Percentiles rank a stretch among this genome's conserved stretches.
Conservation (phyloP, 2,329 filamentous ascomycete genomes). For the Trichoderma koningii region DNA sequence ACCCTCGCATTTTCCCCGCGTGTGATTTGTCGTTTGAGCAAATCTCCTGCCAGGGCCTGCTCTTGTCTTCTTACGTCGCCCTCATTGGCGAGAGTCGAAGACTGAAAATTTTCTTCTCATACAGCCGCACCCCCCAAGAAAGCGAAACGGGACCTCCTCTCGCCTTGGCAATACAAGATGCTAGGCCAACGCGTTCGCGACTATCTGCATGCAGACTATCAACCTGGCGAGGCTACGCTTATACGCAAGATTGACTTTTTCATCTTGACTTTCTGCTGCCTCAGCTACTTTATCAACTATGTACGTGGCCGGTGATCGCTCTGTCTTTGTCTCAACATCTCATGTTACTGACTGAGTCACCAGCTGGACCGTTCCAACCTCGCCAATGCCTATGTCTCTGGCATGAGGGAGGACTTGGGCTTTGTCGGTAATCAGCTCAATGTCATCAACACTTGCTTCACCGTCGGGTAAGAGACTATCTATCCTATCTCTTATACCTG, state of each 20-base stretch:
- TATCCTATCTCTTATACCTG: not conserved
- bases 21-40: not conserved
- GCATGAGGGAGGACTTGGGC: conserved; percentile 50
- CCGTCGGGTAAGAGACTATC: conserved; percentile 38
- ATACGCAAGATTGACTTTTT: conserved; percentile 65
- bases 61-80: not conserved
- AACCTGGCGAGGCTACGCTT: conserved; percentile 47
- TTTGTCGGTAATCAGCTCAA: conserved; percentile 49
- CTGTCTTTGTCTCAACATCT: no score
- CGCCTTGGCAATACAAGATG: conserved; percentile 21
- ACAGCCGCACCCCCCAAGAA: not conserved
- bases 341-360: not conserved
- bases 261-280: conserved; percentile 64
- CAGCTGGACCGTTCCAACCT: conserved; percentile 45
- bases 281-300: conserved; percentile 59
- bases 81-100: not conserved
- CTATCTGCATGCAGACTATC: conserved; percentile 41
- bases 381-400: conserved; percentile 47
- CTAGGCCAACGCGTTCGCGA: conserved; percentile 33
- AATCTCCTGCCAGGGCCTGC: not conserved
- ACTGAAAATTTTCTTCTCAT: not conserved
- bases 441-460: conserved; percentile 43
- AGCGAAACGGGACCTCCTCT: not conserved
- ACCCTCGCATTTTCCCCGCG: not conserved
- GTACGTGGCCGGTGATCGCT: conserved; percentile 37